Percentiles rank a stretch among this genome's conserved stretches.
phyloP scores from a whole-genome alignment of 768 basidiomycete species.

The Leucocoprinus birnbaumii region DNA sequence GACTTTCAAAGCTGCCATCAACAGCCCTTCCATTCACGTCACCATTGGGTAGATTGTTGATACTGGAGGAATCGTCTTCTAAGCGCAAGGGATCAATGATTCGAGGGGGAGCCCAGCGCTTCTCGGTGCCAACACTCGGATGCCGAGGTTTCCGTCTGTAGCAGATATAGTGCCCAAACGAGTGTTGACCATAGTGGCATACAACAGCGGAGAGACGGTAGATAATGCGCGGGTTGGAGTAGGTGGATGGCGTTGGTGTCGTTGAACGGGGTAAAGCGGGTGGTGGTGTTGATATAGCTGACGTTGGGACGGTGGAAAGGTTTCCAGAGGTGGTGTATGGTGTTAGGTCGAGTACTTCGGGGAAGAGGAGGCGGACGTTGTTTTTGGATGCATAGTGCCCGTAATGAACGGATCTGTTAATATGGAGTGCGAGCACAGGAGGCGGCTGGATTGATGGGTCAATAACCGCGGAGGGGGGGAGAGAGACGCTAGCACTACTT shows the following conservation, averaged over 20 bases:
- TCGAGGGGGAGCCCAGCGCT: slow-evolving; percentile 32
- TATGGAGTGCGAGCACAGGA: slow-evolving; percentile 80
- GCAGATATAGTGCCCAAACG: slow-evolving; percentile 93
- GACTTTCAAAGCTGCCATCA: neutral
- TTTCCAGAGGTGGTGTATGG: slow-evolving; percentile 83
- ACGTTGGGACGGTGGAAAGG: slow-evolving; percentile 66
- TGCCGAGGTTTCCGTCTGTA: slow-evolving; percentile 79
- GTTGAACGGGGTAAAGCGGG: slow-evolving; percentile 22
- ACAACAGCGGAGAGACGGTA: slow-evolving; percentile 87
- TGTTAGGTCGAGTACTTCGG: slow-evolving; percentile 86
- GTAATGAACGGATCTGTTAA: slow-evolving; percentile 85
- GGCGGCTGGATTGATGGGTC: slow-evolving; percentile 63
- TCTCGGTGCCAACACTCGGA: slow-evolving; percentile 31
- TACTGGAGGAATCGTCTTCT: slow-evolving; percentile 19
- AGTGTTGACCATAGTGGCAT: slow-evolving; percentile 91
- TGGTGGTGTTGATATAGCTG: slow-evolving; percentile 67
- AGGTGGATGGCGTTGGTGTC: slow-evolving; percentile 19
- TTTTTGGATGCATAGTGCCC: slow-evolving; percentile 84
- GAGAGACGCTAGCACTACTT: slow-evolving; percentile 24
- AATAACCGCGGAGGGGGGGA: slow-evolving; percentile 1
- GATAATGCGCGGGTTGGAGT: slow-evolving; percentile 55
- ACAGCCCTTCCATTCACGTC: slow-evolving; percentile 11
- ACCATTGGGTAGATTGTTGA: slow-evolving; percentile 17
- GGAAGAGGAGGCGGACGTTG: slow-evolving; percentile 74
- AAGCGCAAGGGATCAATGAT: slow-evolving; percentile 27